Evolutionary conservation across 1,284 basidiomycete genomes (phyloP), one percentile per base, ranked within the genome.

Genomic region (Ceratobasidium sp.): DNA sequence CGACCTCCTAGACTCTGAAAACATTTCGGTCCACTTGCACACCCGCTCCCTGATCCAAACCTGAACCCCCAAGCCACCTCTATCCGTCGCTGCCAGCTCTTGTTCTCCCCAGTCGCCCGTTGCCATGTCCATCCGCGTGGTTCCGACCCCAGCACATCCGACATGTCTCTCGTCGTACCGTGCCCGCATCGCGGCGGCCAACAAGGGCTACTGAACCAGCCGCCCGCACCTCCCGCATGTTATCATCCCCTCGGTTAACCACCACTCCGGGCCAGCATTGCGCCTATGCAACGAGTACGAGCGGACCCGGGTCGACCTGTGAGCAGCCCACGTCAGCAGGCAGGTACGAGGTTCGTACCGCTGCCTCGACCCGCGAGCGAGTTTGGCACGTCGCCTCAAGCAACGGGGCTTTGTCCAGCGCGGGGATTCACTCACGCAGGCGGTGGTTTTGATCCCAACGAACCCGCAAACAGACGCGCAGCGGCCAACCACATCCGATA

Each of bases 401-500:
- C n/a, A n/a, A n/a, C n/a, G n/a, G n/a, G n/a, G n/a, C n/a, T n/a
- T n/a, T n/a, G n/a, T n/a, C n/a, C n/a, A 33, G 33, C 33, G 99
- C 33, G 33, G 4, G 33, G 4, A 33, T 33, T 33, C 88, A 96
- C 98, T 86, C 89, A 88, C 58, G 94, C 91, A 73, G 90, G 92
- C 58, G 89, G 90, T 69, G 90, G 90, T 55, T 86, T 84, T 10
- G 84, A 86, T 28, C 94, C 93, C 77, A 93, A 91, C 46, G 91
- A 90, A 33, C 92, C 93, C 60, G 84, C 91, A 40, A 88, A 89
- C 39, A 89, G 91, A 75, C 85, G 90, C 81, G 86, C 89, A 42
- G 81, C 83, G 51, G 88, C 89, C 4, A 91, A 92, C 73, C 95
- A 98, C 85, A 93, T 95, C 67, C 88, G 92, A 51, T 89, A 98